phyloP scores from a whole-genome alignment of 129 eudicot species.

The Flaveria trinervia region DNA sequence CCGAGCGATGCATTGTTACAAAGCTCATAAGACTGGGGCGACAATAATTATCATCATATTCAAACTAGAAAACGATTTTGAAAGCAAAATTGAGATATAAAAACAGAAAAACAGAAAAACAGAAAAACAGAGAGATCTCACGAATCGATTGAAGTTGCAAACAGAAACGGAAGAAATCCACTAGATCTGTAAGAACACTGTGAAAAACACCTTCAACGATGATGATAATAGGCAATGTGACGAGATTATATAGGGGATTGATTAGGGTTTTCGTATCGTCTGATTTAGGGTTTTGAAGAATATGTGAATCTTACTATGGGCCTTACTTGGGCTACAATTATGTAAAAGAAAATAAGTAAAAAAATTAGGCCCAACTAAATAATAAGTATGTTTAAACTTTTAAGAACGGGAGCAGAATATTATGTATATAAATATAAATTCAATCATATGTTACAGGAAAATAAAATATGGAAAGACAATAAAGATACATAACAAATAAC shows the following conservation, averaged over 20 bases:
- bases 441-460: too few relatives aligned
- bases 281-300: too few relatives aligned
- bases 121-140: neutral
- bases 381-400: too few relatives aligned
- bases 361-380: too few relatives aligned
- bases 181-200: too few relatives aligned
- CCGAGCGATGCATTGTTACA: conserved; percentile 19
- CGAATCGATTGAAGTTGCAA: neutral
- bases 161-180: too few relatives aligned
- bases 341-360: too few relatives aligned
- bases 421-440: too few relatives aligned
- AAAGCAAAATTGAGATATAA: neutral
- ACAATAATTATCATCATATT: conserved; percentile 50
- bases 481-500: too few relatives aligned
- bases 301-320: neutral
- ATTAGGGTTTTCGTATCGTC: neutral
- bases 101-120: neutral
- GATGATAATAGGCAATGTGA: neutral
- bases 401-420: too few relatives aligned
- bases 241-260: neutral
- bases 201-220: neutral
- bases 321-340: neutral
- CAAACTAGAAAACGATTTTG: neutral
- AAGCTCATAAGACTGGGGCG: conserved; percentile 68
- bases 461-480: too few relatives aligned